Base-by-base conservation (phyloP, 2,329 filamentous ascomycete species). In the Clarireedia hainanense region DNA sequence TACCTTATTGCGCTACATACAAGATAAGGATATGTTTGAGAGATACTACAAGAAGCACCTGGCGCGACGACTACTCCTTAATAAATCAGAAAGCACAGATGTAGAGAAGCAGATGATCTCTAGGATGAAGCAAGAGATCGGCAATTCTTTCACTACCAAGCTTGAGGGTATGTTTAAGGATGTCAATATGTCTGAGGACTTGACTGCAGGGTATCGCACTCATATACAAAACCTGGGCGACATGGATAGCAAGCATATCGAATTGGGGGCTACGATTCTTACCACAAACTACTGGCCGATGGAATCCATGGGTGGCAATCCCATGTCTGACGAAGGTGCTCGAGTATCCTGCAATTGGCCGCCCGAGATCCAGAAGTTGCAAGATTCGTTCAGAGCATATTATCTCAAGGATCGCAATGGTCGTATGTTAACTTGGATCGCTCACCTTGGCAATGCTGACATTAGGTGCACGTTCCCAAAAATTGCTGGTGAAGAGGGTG, bases 131-230 rank as follows among this genome's bases (percentile, higher is more conserved):
- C 83, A 94, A 67, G 92, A 96, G 70, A 83, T 97, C 52, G 94
- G 94, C 40, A 95, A 95, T 69, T 86, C 91, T 63, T 97, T 97
- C 69, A 97, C 94, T 0, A 77, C 83, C 66, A 95, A 95, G 69
- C 83, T 99, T 46, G 94, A 99, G 68, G 88, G 91, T 61, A 97
- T 99, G 91, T 96, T 99, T 76, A 91, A 91, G 72, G 94, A 99
- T 67, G 91, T 97, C 81, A 83, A 86, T 15, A 84, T 91, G 12
- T 96, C 91, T 0, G 84, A 86, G 54, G 92, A 96, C 61, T 79
- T 96, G 26, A 90, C 88, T 0, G 74, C 83, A 12, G 83, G 80
- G 55, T 97, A 95, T 74, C 86, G 85, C 61, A 79, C 80, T 15
- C 82, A 92, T 60, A 83, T 83, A 47, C 71, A 73, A 30, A 73